Conservation (phyloP, 495 filamentous ascomycete genomes). For the Aspergillus leporis region DNA sequence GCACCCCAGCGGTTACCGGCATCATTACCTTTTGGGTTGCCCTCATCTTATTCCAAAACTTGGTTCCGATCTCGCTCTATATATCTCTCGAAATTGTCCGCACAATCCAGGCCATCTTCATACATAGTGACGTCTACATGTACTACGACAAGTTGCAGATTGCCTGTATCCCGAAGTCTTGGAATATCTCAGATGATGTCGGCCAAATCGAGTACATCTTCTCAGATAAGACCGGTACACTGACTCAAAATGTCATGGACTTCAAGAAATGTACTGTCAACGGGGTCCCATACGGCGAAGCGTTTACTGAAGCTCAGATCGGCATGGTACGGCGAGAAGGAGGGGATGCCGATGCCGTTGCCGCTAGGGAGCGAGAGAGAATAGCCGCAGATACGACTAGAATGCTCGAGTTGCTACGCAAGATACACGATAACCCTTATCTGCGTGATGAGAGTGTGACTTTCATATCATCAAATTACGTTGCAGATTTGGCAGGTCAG, state of each 20-base stretch:
- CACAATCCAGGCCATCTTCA: slow-evolving; percentile 92
- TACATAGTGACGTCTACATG: slow-evolving; percentile 93
- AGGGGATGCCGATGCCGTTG: slow-evolving; percentile 79
- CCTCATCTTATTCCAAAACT: slow-evolving; percentile 94
- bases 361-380: slow-evolving; percentile 67
- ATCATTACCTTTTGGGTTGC: slow-evolving; percentile 96
- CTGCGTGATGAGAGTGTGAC: slow-evolving; percentile 86
- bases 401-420: slow-evolving; percentile 72
- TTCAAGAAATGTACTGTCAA: slow-evolving; percentile 98
- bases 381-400: slow-evolving; percentile 74
- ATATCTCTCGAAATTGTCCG: slow-evolving; percentile 97
- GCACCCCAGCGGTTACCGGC: slow-evolving; percentile 74
- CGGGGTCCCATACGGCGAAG: slow-evolving; percentile 91
- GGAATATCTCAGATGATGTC: slow-evolving; percentile 98
- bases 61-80: slow-evolving; percentile 97
- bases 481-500: slow-evolving; percentile 75
- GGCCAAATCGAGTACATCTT: slow-evolving; percentile 99
- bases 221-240: slow-evolving; percentile 97
- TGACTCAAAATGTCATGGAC: slow-evolving; percentile 99
- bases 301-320: slow-evolving; percentile 93
- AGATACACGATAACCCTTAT: slow-evolving; percentile 86
- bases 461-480: slow-evolving; percentile 87
- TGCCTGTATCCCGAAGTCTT: slow-evolving; percentile 94
- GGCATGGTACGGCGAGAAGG: slow-evolving; percentile 93
- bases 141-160: slow-evolving; percentile 94